Evolutionary conservation across 352 stramenopile species (phyloP).

Genomic region (Globisporangium acanthophoron): DNA sequence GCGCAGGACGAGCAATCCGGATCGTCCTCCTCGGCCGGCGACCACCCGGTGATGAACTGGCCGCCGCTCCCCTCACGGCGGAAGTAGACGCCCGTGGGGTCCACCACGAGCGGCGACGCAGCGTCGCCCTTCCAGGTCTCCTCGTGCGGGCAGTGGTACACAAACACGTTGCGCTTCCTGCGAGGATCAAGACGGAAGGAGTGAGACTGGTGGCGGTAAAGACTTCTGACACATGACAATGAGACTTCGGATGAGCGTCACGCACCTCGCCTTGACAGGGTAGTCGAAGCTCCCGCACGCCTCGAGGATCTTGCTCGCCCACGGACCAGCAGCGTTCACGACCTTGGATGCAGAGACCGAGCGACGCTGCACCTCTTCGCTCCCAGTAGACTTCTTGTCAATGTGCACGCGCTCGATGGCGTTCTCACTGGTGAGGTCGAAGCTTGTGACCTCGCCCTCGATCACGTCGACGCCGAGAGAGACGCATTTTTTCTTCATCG

Average conservation of each 20-base stretch:
- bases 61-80: slow-evolving; percentile 61
- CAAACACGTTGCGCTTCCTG: slow-evolving; percentile 74
- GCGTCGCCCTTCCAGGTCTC: slow-evolving; percentile 66
- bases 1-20: slow-evolving; percentile 50
- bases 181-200: not conserved
- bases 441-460: slow-evolving; percentile 61
- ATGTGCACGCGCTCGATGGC: slow-evolving; percentile 62
- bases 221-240: not conserved
- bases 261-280: slow-evolving; percentile 54
- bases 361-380: slow-evolving; percentile 20
- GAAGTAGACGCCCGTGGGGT: slow-evolving; percentile 77
- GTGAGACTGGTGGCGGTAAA: no score
- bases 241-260: not conserved
- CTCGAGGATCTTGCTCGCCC: slow-evolving; percentile 62
- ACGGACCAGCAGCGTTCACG: slow-evolving; percentile 72
- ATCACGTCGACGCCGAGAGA: slow-evolving; percentile 69
- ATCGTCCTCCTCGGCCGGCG: slow-evolving; percentile 52
- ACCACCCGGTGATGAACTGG: slow-evolving; percentile 71
- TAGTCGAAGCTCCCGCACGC: slow-evolving; percentile 69
- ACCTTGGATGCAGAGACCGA: slow-evolving; percentile 49
- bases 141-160: slow-evolving; percentile 69
- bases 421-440: slow-evolving; percentile 48
- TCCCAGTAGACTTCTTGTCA: slow-evolving; percentile 19
- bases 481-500: slow-evolving; percentile 69
- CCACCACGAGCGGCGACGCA: slow-evolving; percentile 65